Evolutionary conservation across 75 land plant genomes (phyloP), one percentile per base, ranked within the genome.

Genomic region (Pinus tabuliformis): DNA sequence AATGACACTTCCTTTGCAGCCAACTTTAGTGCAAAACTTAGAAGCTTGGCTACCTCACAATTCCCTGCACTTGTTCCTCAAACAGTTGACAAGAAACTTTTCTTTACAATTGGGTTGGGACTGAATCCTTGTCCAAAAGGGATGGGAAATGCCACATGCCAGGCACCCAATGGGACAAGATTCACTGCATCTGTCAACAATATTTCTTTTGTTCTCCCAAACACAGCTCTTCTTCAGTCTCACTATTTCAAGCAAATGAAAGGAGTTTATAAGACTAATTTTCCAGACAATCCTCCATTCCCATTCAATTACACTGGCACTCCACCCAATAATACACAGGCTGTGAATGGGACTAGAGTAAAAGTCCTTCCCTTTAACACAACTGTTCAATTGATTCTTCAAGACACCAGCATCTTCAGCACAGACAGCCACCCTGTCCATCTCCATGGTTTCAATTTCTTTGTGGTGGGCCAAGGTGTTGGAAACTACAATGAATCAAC

Each of bases 101-200:
- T 86, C 64, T 83, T 89, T 76, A 86, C 88, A 4, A 80, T 89
- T 33, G 88, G 88, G 15, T 72, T 83, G 16, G 84, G 82, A 5
- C 42, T 77, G 6, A 73, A 74, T 56, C 76, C 81, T 2, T 87
- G 89, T 63, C 81, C 84, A 22, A 30, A 14, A 21, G 86, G 76
- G 30, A 70, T 7, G 9, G 9, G 52, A 1, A 15, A 42, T 16
- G 39, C 63, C 21, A 81, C 70, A 5, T 88, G 90, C 45, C 81
- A 77, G 26, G 88, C 81, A 1, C 66, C 78, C 17, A 77, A 80
- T n/a, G 83, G 83, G 9, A 81, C 86, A 2, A 85, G 8, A 45
- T 56, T 73, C 24, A 37, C 79, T 56, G 79, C 77, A 17, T 72
- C 76, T 26, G 20, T 78, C 28, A 78, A 78, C 56, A 78, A 78